Evolutionary conservation across 768 basidiomycete genomes (phyloP), one percentile per base, ranked within the genome.

Genomic region (Pisolithus sp.): DNA sequence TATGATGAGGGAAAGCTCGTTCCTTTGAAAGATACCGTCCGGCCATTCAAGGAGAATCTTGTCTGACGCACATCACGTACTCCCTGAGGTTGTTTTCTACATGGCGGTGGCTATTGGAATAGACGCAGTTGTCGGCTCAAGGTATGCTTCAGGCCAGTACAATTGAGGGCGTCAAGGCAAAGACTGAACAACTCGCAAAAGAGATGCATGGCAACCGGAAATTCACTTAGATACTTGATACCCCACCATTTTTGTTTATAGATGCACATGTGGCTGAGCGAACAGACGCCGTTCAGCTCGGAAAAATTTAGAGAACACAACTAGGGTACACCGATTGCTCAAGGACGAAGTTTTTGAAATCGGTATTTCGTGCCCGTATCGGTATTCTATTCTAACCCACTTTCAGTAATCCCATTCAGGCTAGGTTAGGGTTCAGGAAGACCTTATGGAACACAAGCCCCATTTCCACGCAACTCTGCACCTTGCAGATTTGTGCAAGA

Each of bases 11-110:
- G 95, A 68, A 90, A 88, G 71, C 90, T 98, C 55, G 95, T 99
- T 34, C 78, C 94, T 13, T 77, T 99, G 59, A 97, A 97, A 80
- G 94, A 98, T 69, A 94, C 92, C 55, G 71, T 94, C 66, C 89
- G 89, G 62, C 93, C 95, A 40, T 98, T 97, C 87, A 93, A 88
- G 82, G 93, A 96, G 76, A n/a, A 98, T 99, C 65, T 85, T 99
- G 52, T 79, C 85, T 57, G 95, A 96, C 54, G 61, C 73, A 56
- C 92, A 95, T 65, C 95, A 98, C 72, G 68, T 73, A 48, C 81
- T 97, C 48, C 94, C 96, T 49, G 96, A 99, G 74, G 86, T 87
- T 59, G 93, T 95, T 50, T 97, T 97, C 83, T 97, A 96, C 80
- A 97, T 95, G 92, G 83, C 83, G 53, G 72, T 67, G 5, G 26